Conservation (phyloP, 139 green algal species). For the Trebouxia sp. region DNA sequence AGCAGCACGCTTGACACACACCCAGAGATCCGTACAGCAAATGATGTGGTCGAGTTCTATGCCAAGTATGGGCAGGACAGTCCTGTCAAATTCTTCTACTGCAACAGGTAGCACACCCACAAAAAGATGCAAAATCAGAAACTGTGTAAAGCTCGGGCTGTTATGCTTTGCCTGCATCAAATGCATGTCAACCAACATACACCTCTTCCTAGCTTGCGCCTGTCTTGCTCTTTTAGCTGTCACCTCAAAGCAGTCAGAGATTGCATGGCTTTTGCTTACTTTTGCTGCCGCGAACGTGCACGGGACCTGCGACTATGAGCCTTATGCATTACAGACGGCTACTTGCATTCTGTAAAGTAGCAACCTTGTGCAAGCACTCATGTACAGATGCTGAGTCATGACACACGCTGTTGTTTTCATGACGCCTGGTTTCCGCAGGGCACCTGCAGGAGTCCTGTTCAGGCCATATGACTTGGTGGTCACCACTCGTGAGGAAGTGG, state of each 20-base stretch:
- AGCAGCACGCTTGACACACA: background rate
- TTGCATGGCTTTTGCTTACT: no score
- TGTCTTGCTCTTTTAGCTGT: no score
- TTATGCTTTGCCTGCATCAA: background rate
- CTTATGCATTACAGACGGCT: no score
- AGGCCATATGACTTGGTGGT: slow-evolving; percentile 77
- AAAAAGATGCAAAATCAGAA: background rate
- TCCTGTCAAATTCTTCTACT: slow-evolving; percentile 85
- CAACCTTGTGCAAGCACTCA: background rate
- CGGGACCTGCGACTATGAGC: no score
- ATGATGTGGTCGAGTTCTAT: slow-evolving; percentile 79
- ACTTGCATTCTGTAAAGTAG: background rate
- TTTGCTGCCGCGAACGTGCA: no score
- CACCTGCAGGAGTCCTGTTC: slow-evolving; percentile 53
- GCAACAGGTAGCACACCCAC: slow-evolving; percentile 60
- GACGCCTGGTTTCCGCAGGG: no score
- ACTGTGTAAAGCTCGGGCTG: background rate
- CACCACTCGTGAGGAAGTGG: slow-evolving; percentile 50
- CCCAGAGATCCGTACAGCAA: slow-evolving; percentile 43
- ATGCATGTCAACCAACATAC: background rate
- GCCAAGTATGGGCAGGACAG: slow-evolving; percentile 74
- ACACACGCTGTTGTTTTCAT: background rate
- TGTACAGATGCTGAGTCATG: background rate
- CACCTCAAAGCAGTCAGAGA: no score
- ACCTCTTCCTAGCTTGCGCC: no score